Evolutionary conservation across 768 basidiomycete species (phyloP).

Genomic region (Phylloporus sp.): DNA sequence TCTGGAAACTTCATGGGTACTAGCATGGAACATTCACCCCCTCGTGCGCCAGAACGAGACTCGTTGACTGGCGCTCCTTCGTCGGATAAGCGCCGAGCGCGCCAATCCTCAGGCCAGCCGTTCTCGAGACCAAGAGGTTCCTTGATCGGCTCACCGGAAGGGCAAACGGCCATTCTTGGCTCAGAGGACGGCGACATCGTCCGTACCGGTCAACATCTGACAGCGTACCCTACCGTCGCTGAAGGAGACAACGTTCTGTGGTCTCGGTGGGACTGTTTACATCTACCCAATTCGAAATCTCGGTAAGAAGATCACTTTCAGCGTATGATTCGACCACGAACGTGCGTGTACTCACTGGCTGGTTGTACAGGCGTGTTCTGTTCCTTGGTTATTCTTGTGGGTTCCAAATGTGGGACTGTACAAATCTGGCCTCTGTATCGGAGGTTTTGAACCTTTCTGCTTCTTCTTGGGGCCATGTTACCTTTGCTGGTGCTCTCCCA

Average conservation of each 20-base stretch:
- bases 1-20: conserved; percentile 40
- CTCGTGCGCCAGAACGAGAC: conserved; percentile 9
- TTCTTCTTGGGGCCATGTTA: conserved; percentile 31
- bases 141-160: conserved; percentile 14
- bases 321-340: not conserved
- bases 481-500: conserved; percentile 40
- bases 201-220: conserved; percentile 12
- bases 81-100: conserved; percentile 7
- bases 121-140: conserved; percentile 3
- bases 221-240: conserved; percentile 28
- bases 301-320: conserved; percentile 12
- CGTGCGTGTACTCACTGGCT: conserved; percentile 4
- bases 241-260: conserved; percentile 31
- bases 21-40: conserved; percentile 17
- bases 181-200: conserved; percentile 23
- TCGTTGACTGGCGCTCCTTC: conserved; percentile 6
- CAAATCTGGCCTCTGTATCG: conserved; percentile 42
- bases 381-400: conserved; percentile 50
- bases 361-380: conserved; percentile 38
- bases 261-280: conserved; percentile 31
- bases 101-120: conserved; percentile 9
- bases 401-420: conserved; percentile 61
- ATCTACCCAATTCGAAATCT: conserved; percentile 14
- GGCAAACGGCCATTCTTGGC: conserved; percentile 6
- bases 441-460: conserved; percentile 51